Evolutionary conservation across 176 grass and related monocot species (phyloP).

Genomic region (Lolium rigidum): DNA sequence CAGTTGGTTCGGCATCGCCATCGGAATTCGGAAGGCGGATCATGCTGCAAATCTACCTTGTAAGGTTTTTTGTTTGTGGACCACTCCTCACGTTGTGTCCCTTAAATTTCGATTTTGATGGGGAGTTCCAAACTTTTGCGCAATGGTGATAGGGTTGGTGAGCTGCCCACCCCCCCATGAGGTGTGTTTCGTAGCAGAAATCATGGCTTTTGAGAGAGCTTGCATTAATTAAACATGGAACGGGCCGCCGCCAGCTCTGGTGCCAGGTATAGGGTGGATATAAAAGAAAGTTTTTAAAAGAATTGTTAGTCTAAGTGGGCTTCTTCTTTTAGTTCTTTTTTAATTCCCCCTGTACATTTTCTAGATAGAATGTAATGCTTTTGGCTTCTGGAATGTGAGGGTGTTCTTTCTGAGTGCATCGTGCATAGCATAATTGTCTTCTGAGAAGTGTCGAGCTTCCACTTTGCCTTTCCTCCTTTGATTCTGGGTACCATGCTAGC

Average conservation of each 20-base stretch:
- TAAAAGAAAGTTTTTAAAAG: neutral
- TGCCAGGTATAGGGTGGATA: slow-evolving; percentile 51
- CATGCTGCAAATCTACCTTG: slow-evolving; percentile 62
- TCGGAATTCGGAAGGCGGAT: slow-evolving; percentile 58
- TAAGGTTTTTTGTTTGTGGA: slow-evolving; percentile 63
- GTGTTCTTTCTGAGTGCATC: neutral
- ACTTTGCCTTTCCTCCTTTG: neutral
- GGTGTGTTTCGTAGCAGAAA: slow-evolving; percentile 56
- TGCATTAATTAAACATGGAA: slow-evolving; percentile 40
- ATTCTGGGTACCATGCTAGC: neutral
- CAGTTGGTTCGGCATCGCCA: slow-evolving; percentile 25
- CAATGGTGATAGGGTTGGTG: slow-evolving; percentile 45
- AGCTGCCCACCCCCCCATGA: slow-evolving; percentile 42
- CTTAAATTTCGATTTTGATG: slow-evolving; percentile 21
- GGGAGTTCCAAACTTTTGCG: slow-evolving; percentile 41
- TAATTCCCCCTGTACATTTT: slow-evolving; percentile 47
- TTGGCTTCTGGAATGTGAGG: slow-evolving; percentile 49
- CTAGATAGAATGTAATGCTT: slow-evolving; percentile 55
- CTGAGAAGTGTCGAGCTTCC: slow-evolving; percentile 2
- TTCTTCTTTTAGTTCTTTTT: slow-evolving; percentile 19
- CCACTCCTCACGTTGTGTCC: slow-evolving; percentile 42
- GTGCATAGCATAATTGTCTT: slow-evolving; percentile 47
- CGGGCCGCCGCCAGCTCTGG: slow-evolving; percentile 47
- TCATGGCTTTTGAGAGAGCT: slow-evolving; percentile 38
- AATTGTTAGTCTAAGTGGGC: neutral